Evolutionary conservation across 78 protist species (phyloP), one percentile per base, ranked within the genome.

Genomic region (Neovahlkampfia damariscottae): DNA sequence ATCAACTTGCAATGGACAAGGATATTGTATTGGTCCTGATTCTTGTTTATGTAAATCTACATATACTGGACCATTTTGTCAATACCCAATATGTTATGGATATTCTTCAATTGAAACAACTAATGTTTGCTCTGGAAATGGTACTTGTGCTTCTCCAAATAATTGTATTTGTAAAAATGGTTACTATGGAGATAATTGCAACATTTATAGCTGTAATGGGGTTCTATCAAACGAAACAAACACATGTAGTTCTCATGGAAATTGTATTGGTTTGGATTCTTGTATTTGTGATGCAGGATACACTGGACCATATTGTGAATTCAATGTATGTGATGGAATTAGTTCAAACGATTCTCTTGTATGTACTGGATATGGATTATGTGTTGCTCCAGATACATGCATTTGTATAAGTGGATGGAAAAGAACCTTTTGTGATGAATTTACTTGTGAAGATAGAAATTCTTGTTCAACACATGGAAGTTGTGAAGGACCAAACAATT

Each of bases 221-320:
- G 19, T 50, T n/a, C 62, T 50, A 19, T n/a, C 34, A n/a, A n/a
- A 19, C 62, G 19, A 19, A n/a, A 19, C 62, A 19, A n/a, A 19
- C 62, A 19, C 62, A 50, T 50, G 62, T 19, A 50, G 62, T 19
- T 19, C 34, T n/a, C 19, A 19, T 19, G 62, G 62, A 50, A 50
- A 19, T n/a, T 50, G 62, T 50, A 19, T 50, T n/a, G 19, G 6
- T 5, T 58, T 58, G 3, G 58, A 40, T 2, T 5, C 1, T 10
- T 73, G 77, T 19, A 58, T 73, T 5, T 73, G 77, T 19, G 58
- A 58, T 39, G n/a, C 9, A n/a, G 77, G 77, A 3, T 69, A 38
- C 4, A 40, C 41, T 19, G 77, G 77, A 6, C 29, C 77, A 2
- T 4, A 68, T 10, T 73, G 77, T 58, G 69, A 73, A 19, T n/a